A percentile compares a stretch with the other conserved stretches of the same genome.
Conservation (phyloP, 495 filamentous ascomycete species). For the Penicillium herquei region DNA sequence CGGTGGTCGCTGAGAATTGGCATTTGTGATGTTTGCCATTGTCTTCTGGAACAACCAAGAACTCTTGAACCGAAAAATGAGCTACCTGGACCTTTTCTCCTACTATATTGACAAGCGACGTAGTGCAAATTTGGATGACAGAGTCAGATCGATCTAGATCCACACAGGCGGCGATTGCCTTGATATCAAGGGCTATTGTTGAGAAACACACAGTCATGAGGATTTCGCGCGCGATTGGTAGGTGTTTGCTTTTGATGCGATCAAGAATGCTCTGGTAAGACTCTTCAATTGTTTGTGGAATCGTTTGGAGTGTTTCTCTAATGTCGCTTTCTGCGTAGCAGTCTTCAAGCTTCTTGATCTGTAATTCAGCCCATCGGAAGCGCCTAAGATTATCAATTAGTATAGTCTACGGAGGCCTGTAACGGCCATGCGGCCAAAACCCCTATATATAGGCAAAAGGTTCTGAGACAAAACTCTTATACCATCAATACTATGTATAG, state of each 20-base stretch:
- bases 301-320: not conserved
- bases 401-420: no score
- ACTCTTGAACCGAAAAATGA: not conserved
- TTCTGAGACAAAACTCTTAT: no score
- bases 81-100: not conserved
- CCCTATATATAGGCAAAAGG: no score
- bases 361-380: slow-evolving; percentile 5
- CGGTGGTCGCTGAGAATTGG: not conserved
- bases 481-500: no score
- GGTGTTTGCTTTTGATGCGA: not conserved
- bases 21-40: not conserved
- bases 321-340: not conserved
- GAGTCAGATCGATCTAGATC: not conserved
- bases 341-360: not conserved
- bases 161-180: not conserved
- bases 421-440: no score
- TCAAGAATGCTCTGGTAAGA: slow-evolving; percentile 1
- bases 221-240: not conserved
- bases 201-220: not conserved
- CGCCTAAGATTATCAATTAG: not conserved
- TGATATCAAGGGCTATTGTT: not conserved
- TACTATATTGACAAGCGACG: not conserved
- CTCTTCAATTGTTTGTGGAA: not conserved
- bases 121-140: slow-evolving; percentile 1
- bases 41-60: not conserved